Evolutionary conservation across 345 rosid genomes (phyloP).

Genomic region (Populus simonii): DNA sequence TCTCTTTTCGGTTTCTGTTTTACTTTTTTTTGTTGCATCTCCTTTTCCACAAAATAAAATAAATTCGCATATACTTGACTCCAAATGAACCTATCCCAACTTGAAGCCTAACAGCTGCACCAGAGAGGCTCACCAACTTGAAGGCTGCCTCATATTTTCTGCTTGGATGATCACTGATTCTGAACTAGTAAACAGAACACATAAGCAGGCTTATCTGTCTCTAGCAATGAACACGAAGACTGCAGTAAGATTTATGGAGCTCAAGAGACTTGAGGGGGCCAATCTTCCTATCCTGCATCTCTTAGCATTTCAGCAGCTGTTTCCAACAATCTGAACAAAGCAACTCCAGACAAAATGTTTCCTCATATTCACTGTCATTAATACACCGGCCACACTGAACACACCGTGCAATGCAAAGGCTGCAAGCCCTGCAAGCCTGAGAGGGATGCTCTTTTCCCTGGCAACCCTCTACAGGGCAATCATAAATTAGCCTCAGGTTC

Average conservation of each 20-base stretch:
- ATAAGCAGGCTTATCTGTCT: constrained; percentile 5
- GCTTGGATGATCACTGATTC: constrained; percentile 8
- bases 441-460: constrained; percentile 41
- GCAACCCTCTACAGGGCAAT: constrained; percentile 83
- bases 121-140: neutral
- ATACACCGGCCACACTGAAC: constrained; percentile 84
- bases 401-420: constrained; percentile 75
- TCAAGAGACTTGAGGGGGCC: constrained; percentile 19
- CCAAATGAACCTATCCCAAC: constrained; percentile 1
- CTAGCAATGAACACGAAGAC: constrained; percentile 42
- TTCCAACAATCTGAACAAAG: constrained; percentile 67
- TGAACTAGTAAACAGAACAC: constrained; percentile 13
- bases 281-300: constrained; percentile 28
- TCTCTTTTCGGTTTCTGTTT: neutral
- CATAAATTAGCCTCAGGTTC: constrained; percentile 73
- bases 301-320: constrained; percentile 27
- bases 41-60: neutral
- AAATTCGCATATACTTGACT: constrained; percentile 3
- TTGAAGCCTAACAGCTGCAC: constrained; percentile 9
- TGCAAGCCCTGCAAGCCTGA: constrained; percentile 77
- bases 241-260: constrained; percentile 19
- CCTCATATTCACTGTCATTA: constrained; percentile 72
- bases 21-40: neutral
- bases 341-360: constrained; percentile 73
- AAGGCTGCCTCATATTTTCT: constrained; percentile 9